Evolutionary conservation across 306 rosid genomes (phyloP).

Genomic region (Arachis hypogaea): DNA sequence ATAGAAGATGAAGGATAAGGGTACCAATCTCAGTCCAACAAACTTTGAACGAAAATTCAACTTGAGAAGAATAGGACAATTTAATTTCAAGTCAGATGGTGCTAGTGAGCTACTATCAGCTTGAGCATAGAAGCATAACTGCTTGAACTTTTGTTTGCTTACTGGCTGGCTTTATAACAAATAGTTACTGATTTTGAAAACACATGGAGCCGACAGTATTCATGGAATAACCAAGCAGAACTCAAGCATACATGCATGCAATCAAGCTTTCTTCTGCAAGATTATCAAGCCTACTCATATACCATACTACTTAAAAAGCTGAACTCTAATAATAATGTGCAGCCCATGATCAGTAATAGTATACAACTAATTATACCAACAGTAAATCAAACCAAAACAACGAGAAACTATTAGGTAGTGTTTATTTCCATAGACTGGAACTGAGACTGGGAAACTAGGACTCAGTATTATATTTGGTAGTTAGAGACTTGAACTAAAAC

Average conservation of each 20-base stretch:
- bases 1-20: not conserved
- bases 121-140: not conserved
- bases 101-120: not conserved
- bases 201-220: not conserved
- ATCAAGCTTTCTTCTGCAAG: not conserved
- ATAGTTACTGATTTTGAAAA: not conserved
- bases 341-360: not conserved
- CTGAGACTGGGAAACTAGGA: too few relatives aligned
- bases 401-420: too few relatives aligned
- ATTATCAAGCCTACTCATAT: not conserved
- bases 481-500: too few relatives aligned
- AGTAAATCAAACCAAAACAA: not conserved
- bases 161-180: not conserved
- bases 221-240: not conserved
- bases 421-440: too few relatives aligned
- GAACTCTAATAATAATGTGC: not conserved
- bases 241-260: not conserved
- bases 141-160: not conserved
- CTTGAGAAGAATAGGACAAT: slow-evolving; percentile 7
- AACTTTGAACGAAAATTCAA: slow-evolving; percentile 2
- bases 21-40: slow-evolving; percentile 14
- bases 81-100: slow-evolving; percentile 4
- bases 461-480: too few relatives aligned
- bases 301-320: not conserved
- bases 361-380: not conserved